Base-by-base conservation (phyloP, 1,284 basidiomycete species). In the Cutaneotrichosporon daszewskae region DNA sequence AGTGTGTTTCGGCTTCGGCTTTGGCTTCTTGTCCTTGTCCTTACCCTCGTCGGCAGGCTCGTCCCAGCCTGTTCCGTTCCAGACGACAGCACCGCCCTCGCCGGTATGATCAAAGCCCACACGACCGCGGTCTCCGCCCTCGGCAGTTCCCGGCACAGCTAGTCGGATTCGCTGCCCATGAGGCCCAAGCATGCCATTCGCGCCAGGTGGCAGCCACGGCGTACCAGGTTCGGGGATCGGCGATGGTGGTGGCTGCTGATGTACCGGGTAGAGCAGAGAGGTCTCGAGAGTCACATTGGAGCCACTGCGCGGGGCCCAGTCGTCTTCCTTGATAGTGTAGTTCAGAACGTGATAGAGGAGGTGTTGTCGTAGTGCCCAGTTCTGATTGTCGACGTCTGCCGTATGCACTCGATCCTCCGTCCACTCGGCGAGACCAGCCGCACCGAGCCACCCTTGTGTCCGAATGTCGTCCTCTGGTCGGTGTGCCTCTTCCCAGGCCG, bases 301-400 rank as follows among this genome's bases (percentile, higher is more conserved):
- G 14, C 29, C 33, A 2, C 12, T 16, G 7, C 33, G 26, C 9
- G 40, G 40, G 9, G 27, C 33, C 51, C 51, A 52, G 7, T 52
- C 46, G n/a, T 32, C 14, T 44, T 40, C 60, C 14, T 75, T 62
- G 13, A 95, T 67, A 1, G 87, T 82, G 66, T 83, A 84, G 71
- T 98, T 97, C 53, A 98, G 75, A 32, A 97, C 71, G 68, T 98
- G 95, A 64, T 98, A 98, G 58, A 97, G 84, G 36, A 99, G 77
- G 58, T 90, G 85, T 64, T 96, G 90, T 34, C 94, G 78, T 36
- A 96, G 79, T 46, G 59, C 59, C 65, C 65, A 69, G 53, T 68
- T 66, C 32, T 95, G 75, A 66, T 99, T 99, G 69, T 95, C 91
- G 5, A 34, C 37, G 12, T 36, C 14, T 6, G 56, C 43, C n/a